Percentiles rank a stretch among this genome's conserved stretches.
Conservation (phyloP, 805 yeast genomes). For the Novakomyces olei region DNA sequence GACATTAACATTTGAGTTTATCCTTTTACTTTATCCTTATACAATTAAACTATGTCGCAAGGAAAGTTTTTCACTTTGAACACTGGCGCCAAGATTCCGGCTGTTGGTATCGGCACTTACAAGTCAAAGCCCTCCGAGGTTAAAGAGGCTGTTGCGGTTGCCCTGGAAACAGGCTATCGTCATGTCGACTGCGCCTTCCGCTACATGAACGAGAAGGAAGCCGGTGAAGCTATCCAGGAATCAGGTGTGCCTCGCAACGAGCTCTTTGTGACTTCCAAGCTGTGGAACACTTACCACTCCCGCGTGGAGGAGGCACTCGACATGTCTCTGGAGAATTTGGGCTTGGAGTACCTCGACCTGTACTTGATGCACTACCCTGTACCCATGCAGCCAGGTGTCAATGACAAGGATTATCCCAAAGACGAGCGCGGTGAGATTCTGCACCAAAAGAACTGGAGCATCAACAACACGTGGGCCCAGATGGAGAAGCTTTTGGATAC, state of each 20-base stretch:
- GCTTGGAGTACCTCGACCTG: conserved; percentile 32
- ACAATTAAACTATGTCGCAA: no score
- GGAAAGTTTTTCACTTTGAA: no score
- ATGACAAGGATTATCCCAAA: no score
- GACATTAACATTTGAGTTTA: no score
- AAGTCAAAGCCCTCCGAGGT: conserved; percentile 22
- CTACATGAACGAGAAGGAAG: conserved; percentile 12
- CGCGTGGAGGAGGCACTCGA: conserved; percentile 21
- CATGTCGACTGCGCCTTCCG: conserved; percentile 40
- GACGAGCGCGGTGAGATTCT: no score
- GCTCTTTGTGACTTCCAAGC: conserved; percentile 5
- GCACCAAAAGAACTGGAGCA: background rate
- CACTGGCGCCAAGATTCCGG: conserved; percentile 41
- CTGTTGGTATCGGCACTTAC: conserved; percentile 49
- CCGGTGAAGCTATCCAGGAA: conserved; percentile 6
- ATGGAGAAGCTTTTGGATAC: conserved; percentile 36
- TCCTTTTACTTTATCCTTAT: no score
- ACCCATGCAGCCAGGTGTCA: no score
- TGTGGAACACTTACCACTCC: conserved; percentile 14
- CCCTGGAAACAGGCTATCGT: conserved; percentile 32
- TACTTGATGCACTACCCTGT: conserved; percentile 35
- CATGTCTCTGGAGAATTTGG: conserved; percentile 22
- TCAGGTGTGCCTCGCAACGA: conserved; percentile 3
- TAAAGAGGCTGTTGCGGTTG: conserved; percentile 20
- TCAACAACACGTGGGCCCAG: conserved; percentile 21